Conservation (phyloP, 2,329 filamentous ascomycete genomes). For the Epichloe gansuensis region DNA sequence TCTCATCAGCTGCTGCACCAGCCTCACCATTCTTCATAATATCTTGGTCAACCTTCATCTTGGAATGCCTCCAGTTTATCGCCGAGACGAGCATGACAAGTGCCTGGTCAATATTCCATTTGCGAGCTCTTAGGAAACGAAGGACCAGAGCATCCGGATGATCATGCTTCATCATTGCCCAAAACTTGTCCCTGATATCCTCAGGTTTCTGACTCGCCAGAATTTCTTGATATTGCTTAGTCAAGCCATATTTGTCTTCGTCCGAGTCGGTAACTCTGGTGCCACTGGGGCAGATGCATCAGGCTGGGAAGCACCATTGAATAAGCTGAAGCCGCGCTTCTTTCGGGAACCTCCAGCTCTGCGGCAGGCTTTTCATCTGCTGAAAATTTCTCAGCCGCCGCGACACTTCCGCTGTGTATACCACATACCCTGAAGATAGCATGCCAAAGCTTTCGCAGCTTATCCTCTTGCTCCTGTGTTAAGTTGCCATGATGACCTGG, state of each 20-base stretch:
- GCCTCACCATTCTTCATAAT: conserved; percentile 70
- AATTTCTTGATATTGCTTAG: conserved; percentile 73
- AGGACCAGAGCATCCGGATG: conserved; percentile 77
- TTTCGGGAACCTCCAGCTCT: conserved; percentile 56
- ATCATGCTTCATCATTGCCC: conserved; percentile 92
- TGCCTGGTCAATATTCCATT: conserved; percentile 92
- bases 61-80: conserved; percentile 76
- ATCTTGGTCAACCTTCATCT: conserved; percentile 82
- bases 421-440: conserved; percentile 66
- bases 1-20: conserved; percentile 48
- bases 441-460: conserved; percentile 78
- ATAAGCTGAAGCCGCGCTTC: conserved; percentile 53
- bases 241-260: conserved; percentile 90
- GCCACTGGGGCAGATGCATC: conserved; percentile 18
- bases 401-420: conserved; percentile 26
- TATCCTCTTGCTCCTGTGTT: conserved; percentile 79
- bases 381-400: conserved; percentile 10
- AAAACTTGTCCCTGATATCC: conserved; percentile 68
- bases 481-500: conserved; percentile 75
- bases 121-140: conserved; percentile 76
- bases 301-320: conserved; percentile 39
- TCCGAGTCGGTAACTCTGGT: conserved; percentile 30
- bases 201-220: conserved; percentile 67
- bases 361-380: conserved; percentile 5
- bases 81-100: conserved; percentile 90